phyloP scores from a whole-genome alignment of 2,329 filamentous ascomycete species.

The Trichoderma oligosporum region DNA sequence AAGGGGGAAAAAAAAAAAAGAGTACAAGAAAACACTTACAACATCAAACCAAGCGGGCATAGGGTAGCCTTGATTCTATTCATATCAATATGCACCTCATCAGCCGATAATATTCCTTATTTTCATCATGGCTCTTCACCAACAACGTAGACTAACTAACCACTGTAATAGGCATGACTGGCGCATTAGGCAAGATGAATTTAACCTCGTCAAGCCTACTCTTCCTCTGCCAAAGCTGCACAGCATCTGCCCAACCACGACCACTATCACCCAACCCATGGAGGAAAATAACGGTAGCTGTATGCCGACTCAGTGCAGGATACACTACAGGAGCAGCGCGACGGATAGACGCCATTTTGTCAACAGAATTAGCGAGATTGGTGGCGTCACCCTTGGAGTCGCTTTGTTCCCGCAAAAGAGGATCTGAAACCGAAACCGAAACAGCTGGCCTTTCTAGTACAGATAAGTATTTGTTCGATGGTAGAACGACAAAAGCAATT shows the following conservation, averaged over 20 bases:
- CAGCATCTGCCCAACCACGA: conserved; percentile 73
- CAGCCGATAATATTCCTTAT: neutral
- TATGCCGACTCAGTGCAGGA: conserved; percentile 77
- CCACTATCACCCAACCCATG: conserved; percentile 88
- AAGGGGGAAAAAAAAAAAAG: neutral
- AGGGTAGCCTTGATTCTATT: conserved; percentile 67
- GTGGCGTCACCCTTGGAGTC: neutral
- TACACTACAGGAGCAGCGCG: conserved; percentile 60
- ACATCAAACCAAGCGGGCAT: conserved; percentile 93
- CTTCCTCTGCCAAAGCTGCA: conserved; percentile 80
- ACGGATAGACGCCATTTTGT: conserved; percentile 27
- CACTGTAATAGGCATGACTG: conserved; percentile 76
- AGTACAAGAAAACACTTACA: too few relatives aligned
- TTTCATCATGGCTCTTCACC: neutral
- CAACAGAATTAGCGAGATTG: neutral
- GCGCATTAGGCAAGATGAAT: conserved; percentile 92
- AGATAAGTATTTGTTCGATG: neutral
- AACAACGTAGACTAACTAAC: conserved; percentile 29
- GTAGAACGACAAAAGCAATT: neutral
- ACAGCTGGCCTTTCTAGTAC: neutral
- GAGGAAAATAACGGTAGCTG: conserved; percentile 89
- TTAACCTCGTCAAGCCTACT: conserved; percentile 83
- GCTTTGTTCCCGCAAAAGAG: neutral
- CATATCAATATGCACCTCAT: neutral
- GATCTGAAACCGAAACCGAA: neutral